Percentiles rank a stretch among this genome's conserved stretches.
Evolutionary conservation across 345 rosid species (phyloP).

Genomic region (Arabis alpina): DNA sequence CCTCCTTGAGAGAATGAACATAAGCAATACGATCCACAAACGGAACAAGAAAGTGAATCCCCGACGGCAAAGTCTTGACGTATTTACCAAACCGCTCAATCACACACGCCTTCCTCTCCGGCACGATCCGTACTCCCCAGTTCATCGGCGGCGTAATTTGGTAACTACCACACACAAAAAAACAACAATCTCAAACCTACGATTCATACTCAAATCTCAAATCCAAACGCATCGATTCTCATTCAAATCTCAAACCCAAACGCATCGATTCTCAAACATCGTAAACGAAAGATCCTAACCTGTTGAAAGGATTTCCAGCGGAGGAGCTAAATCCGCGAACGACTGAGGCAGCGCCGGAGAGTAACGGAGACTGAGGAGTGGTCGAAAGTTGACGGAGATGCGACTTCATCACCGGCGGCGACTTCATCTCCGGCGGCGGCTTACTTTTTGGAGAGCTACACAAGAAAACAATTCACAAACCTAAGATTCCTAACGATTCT

Average conservation of each 20-base stretch:
- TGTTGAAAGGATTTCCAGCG: slow-evolving; percentile 49
- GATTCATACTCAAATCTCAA: neutral
- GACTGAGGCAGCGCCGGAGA: slow-evolving; percentile 28
- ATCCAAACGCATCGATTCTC: neutral
- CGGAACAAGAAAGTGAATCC: slow-evolving; percentile 87
- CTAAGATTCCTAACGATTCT: neutral
- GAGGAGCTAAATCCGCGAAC: slow-evolving; percentile 33
- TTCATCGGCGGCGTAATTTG: slow-evolving; percentile 78
- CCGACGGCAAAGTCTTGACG: slow-evolving; percentile 74
- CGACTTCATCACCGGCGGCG: slow-evolving; percentile 32
- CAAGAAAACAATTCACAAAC: neutral
- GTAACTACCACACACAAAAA: slow-evolving; percentile 49
- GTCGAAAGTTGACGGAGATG: slow-evolving; percentile 42
- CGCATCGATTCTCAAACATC: neutral
- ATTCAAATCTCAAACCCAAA: slow-evolving; percentile 4
- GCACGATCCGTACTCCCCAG: slow-evolving; percentile 91
- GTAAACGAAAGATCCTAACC: slow-evolving; percentile 35
- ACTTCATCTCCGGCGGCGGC: neutral
- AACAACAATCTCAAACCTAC: slow-evolving; percentile 4
- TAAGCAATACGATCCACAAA: slow-evolving; percentile 90
- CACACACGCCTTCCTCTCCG: slow-evolving; percentile 87
- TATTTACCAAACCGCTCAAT: slow-evolving; percentile 90
- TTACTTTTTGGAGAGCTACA: neutral
- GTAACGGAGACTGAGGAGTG: neutral
- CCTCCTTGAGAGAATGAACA: slow-evolving; percentile 96